Conservation (phyloP, 352 stramenopile species). For the Phytophthora tentaculata region DNA sequence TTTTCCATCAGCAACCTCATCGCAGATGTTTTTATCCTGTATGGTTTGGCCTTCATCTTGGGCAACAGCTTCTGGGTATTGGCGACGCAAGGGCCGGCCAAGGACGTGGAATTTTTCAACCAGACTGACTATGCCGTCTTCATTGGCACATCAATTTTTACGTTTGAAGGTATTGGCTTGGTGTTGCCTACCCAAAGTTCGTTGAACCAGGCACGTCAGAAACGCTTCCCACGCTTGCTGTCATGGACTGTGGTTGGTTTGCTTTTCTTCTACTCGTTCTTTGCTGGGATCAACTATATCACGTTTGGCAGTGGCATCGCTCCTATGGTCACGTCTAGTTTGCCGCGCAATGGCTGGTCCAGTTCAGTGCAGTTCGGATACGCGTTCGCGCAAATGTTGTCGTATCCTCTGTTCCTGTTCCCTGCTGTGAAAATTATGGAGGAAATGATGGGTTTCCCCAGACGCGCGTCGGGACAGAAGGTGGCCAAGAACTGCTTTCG, state of each 20-base stretch:
- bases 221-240: constrained; percentile 67
- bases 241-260: constrained; percentile 69
- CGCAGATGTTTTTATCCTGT: constrained; percentile 86
- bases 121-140: constrained; percentile 75
- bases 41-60: constrained; percentile 76
- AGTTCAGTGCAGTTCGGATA: constrained; percentile 85
- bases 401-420: constrained; percentile 84
- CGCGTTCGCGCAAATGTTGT: constrained; percentile 74
- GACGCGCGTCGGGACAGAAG: constrained; percentile 70
- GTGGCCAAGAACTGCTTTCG: constrained; percentile 79
- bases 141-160: constrained; percentile 82
- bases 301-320: constrained; percentile 70
- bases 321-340: constrained; percentile 75
- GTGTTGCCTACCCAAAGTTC: constrained; percentile 78
- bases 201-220: constrained; percentile 66
- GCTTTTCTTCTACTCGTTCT: constrained; percentile 85
- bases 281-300: constrained; percentile 81
- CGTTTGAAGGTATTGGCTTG: constrained; percentile 84
- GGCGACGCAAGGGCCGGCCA: constrained; percentile 44
- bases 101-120: constrained; percentile 77
- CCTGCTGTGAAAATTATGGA: constrained; percentile 86
- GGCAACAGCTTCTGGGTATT: constrained; percentile 77
- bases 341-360: constrained; percentile 75
- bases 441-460: constrained; percentile 80
- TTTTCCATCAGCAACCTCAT: constrained; percentile 88